Conservation (phyloP, 495 filamentous ascomycete genomes). For the Aspergillus homomorphus region DNA sequence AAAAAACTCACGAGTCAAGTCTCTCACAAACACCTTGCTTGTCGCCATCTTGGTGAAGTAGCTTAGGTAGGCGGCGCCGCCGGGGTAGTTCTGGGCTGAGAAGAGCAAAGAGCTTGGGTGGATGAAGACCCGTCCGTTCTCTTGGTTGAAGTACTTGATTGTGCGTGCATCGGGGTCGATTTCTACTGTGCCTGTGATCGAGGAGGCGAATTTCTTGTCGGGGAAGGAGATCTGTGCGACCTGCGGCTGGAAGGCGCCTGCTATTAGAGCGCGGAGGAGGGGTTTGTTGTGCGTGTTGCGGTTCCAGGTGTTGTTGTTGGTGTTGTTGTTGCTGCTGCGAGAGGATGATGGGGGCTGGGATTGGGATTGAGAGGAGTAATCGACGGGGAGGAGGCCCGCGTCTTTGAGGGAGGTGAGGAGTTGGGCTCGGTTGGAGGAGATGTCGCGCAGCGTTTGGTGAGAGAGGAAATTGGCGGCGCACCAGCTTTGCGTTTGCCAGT, state of each 20-base stretch:
- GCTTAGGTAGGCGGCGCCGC: constrained; percentile 65
- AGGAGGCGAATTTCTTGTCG: constrained; percentile 88
- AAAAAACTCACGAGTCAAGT: constrained; percentile 82
- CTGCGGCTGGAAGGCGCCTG: constrained; percentile 86
- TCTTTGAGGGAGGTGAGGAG: constrained; percentile 84
- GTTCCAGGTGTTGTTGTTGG: constrained; percentile 34
- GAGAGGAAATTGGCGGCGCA: constrained; percentile 89
- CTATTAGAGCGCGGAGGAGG: constrained; percentile 84
- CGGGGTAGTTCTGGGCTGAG: constrained; percentile 68
- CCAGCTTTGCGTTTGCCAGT: constrained; percentile 67
- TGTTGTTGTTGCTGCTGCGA: no score
- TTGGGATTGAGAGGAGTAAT: constrained; percentile 31
- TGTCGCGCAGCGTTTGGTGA: constrained; percentile 77
- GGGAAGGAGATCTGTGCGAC: constrained; percentile 87
- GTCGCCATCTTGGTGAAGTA: constrained; percentile 92
- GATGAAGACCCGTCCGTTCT: constrained; percentile 85
- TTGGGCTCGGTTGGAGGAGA: constrained; percentile 79
- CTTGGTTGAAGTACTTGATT: constrained; percentile 88
- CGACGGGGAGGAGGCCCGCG: constrained; percentile 68
- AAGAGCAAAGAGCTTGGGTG: constrained; percentile 87
- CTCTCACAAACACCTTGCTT: constrained; percentile 82
- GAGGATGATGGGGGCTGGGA: constrained; percentile 14
- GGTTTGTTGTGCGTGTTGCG: constrained; percentile 51
- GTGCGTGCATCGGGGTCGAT: constrained; percentile 87
- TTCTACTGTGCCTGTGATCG: constrained; percentile 80